Percentiles rank a stretch among this genome's conserved stretches.
These are phyloP conservation scores for Phytophthora tentaculata DNA, from an alignment of 352 stramenopile species.

Conservation along the genomic window DNA sequence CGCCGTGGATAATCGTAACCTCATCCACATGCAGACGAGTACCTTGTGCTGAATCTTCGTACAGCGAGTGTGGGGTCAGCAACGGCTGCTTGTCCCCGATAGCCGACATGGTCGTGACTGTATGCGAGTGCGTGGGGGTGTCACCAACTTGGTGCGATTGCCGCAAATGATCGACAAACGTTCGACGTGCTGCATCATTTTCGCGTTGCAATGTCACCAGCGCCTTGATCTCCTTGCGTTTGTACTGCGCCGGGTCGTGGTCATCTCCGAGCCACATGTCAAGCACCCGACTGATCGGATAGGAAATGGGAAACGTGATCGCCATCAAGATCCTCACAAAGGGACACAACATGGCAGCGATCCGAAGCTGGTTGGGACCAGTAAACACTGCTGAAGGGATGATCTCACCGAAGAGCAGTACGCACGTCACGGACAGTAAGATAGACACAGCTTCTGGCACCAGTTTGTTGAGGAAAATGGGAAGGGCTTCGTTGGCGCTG, in stretches of 20 bases:
- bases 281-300: constrained; percentile 91
- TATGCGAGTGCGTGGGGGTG: constrained; percentile 21
- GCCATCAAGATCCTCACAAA: constrained; percentile 89
- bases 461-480: constrained; percentile 93
- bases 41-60: constrained; percentile 53
- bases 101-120: constrained; percentile 36
- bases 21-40: constrained; percentile 85
- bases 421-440: constrained; percentile 95
- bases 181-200: constrained; percentile 44
- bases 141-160: constrained; percentile 37
- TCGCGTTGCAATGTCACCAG: constrained; percentile 82
- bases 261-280: constrained; percentile 89
- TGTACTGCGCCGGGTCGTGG: constrained; percentile 82
- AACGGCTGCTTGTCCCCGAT: constrained; percentile 39
- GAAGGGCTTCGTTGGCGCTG: constrained; percentile 93
- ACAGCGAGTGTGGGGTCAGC: constrained; percentile 43
- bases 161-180: constrained; percentile 46
- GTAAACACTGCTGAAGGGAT: constrained; percentile 96
- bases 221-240: constrained; percentile 90
- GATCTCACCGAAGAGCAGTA: constrained; percentile 97
- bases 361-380: constrained; percentile 91
- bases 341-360: constrained; percentile 85
- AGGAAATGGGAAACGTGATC: constrained; percentile 88
- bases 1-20: constrained; percentile 93
- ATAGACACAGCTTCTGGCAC: constrained; percentile 90